Conservation (phyloP, 805 yeast genomes). For the Cyberlindnera xishuangbannaensis region DNA sequence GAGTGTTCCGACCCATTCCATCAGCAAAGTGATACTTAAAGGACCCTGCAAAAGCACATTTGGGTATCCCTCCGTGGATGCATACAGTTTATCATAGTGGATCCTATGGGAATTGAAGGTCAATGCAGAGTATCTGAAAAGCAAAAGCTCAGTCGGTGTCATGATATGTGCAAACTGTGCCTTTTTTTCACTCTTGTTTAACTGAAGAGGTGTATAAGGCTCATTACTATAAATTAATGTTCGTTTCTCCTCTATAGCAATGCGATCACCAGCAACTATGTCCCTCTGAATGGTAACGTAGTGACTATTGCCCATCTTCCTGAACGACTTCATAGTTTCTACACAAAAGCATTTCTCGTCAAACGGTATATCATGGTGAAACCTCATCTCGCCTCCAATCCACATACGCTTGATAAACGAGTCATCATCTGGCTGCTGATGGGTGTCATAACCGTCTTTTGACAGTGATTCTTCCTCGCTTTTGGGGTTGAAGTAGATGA, state of each 20-base stretch:
- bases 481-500: slow-evolving; percentile 61
- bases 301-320: slow-evolving; percentile 31
- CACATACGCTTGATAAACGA: slow-evolving; percentile 63
- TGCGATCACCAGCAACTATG: slow-evolving; percentile 29
- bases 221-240: slow-evolving; percentile 56
- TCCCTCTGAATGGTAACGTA: slow-evolving; percentile 54
- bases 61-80: slow-evolving; percentile 55
- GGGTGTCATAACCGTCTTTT: slow-evolving; percentile 74
- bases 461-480: slow-evolving; percentile 44
- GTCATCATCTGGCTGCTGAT: slow-evolving; percentile 36
- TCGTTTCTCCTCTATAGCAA: slow-evolving; percentile 45
- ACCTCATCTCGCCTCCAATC: slow-evolving; percentile 63
- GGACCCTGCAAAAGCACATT: slow-evolving; percentile 77
- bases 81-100: slow-evolving; percentile 62
- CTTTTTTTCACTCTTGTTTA: not conserved
- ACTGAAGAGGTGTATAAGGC: slow-evolving; percentile 4
- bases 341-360: slow-evolving; percentile 39
- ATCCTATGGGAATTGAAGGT: slow-evolving; percentile 81
- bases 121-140: slow-evolving; percentile 64
- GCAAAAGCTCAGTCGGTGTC: slow-evolving; percentile 36
- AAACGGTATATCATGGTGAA: slow-evolving; percentile 30
- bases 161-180: slow-evolving; percentile 26
- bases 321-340: slow-evolving; percentile 45
- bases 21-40: slow-evolving; percentile 52
- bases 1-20: slow-evolving; percentile 42